Evolutionary conservation across 2,329 filamentous ascomycete species (phyloP), one percentile per base, ranked within the genome.

Genomic region (Lomentospora prolificans): DNA sequence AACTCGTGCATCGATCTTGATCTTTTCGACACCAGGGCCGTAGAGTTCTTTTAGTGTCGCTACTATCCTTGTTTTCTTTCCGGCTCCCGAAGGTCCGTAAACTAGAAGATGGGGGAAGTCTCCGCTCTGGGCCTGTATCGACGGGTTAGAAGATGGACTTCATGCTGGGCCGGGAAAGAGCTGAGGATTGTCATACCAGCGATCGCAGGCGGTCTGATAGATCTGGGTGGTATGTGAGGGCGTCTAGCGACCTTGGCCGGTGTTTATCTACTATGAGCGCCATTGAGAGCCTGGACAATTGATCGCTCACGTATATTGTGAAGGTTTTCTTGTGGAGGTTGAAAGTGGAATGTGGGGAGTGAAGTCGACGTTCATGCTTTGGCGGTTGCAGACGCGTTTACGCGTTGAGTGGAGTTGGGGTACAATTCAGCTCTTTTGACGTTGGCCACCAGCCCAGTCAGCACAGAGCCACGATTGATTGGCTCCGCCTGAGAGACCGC

Each of bases 91-190:
- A 1, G 94, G 94, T 0, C 94, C 94, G 68, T 97, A 99, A 61
- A 99, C 89, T 60, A 99, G 87, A 50, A 99, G 84, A 73, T 99
- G 95, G 52, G 94, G 94, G 68, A 99, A 99, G 70, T 99, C 95
- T 63, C 92, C 90, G 72, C 88, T 95, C 81, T 95, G 89, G 55
- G 94, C 94, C 91, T 96, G 63, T 59, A 12, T 55, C 48, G n/a
- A 24, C 14, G 30, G 39, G 8, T 44, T 33, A 10, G 24, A 19
- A 8, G 17, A 28, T 27, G 25, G 12, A 10, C 27, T 22, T 25
- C 12, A 51, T 52, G 53, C 19, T 41, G 8, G n/a, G n/a, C n/a
- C 14, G 12, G 9, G 25, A 25, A 28, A 39, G 17, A 22, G 22
- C 22, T 6, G 30, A 30, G 30, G 12, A 33, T 33, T 6, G 12